Percentiles rank a stretch among this genome's conserved stretches.
Evolutionary conservation across 1,139 yeast genomes (phyloP).

Genomic region (Pichia norvegensis): DNA sequence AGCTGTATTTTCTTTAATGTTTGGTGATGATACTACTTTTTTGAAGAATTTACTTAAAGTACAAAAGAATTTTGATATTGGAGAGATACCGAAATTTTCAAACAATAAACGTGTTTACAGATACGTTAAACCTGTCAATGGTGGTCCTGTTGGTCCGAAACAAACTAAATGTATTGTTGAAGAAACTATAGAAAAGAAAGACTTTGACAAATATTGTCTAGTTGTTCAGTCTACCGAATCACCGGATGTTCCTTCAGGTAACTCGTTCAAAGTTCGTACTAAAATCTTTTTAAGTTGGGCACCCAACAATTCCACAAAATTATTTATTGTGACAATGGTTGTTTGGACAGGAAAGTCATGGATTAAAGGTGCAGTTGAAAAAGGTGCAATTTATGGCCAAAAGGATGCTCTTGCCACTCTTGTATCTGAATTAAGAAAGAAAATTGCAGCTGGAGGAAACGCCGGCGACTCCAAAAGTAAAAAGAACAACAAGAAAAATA

Average conservation of each 20-base stretch:
- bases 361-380: slow-evolving; percentile 87
- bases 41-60: slow-evolving; percentile 46
- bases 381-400: slow-evolving; percentile 89
- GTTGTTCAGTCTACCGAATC: slow-evolving; percentile 67
- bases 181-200: slow-evolving; percentile 61
- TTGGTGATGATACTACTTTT: slow-evolving; percentile 65
- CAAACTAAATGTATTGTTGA: slow-evolving; percentile 78
- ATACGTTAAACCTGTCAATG: slow-evolving; percentile 73
- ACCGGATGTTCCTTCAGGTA: slow-evolving; percentile 96
- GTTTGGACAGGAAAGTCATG: slow-evolving; percentile 94
- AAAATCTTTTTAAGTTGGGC: slow-evolving; percentile 71
- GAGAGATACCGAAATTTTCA: slow-evolving; percentile 46
- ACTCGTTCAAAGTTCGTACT: slow-evolving; percentile 68
- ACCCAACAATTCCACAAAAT: slow-evolving; percentile 53
- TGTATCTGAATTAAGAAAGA: slow-evolving; percentile 48
- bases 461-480: slow-evolving; percentile 10
- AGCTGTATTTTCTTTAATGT: slow-evolving; percentile 57
- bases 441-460: slow-evolving; percentile 28
- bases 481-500: slow-evolving; percentile 8
- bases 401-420: slow-evolving; percentile 56
- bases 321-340: slow-evolving; percentile 57
- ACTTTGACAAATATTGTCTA: slow-evolving; percentile 47
- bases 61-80: slow-evolving; percentile 67
- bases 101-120: slow-evolving; percentile 48
- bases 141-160: slow-evolving; percentile 88